Base-by-base conservation (phyloP, 1,284 basidiomycete species). In the Trichosporon sp. region DNA sequence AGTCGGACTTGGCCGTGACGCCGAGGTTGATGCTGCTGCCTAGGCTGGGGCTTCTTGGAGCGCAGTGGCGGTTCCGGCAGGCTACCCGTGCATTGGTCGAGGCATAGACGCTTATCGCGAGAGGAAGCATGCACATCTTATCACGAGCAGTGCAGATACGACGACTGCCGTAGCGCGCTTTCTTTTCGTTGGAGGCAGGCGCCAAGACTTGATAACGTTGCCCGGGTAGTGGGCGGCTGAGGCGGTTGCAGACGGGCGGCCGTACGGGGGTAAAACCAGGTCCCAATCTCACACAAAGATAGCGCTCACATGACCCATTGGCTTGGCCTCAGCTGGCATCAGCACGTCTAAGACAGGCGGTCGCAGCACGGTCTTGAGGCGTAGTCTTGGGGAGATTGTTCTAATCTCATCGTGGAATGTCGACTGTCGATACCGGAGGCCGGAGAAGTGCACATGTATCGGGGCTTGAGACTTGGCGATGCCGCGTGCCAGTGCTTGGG, bases 361-460 rank as follows among this genome's bases (percentile, higher is more conserved):
- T 40, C 38, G 43, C 43, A 6, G 51, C 51, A 54, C 51, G 21
- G 51, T 8, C 51, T 21, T 54, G 51, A 54, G 51, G 51, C 46
- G 46, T 12, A n/a, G 46, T 48, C 51, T 54, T 26, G 21, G 51
- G 19, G 51, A 3, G n/a, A 6, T 54, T 16, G 51, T 21, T 46
- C 43, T 16, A 46, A 46, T n/a, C 43, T 46, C 16, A 11, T 46
- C 40, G 16, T 46, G 43, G 43, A 16, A 46, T 46, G 43, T n/a
- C 43, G 43, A 46, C 10, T 7, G 43, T 46, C 43, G 43, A 46
- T 14, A 7, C 43, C 43, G 43, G 43, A n/a, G 16, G n/a, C 43
- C 43, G 43, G 43, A 46, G 43, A 46, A n/a, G 43, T n/a, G 51
- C 51, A 54, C 51, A 54, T 54, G 46, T 48, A 54, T 54, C 51